Evolutionary conservation across 2,329 filamentous ascomycete genomes (phyloP).

Genomic region (Pseudocercospora crystallina): DNA sequence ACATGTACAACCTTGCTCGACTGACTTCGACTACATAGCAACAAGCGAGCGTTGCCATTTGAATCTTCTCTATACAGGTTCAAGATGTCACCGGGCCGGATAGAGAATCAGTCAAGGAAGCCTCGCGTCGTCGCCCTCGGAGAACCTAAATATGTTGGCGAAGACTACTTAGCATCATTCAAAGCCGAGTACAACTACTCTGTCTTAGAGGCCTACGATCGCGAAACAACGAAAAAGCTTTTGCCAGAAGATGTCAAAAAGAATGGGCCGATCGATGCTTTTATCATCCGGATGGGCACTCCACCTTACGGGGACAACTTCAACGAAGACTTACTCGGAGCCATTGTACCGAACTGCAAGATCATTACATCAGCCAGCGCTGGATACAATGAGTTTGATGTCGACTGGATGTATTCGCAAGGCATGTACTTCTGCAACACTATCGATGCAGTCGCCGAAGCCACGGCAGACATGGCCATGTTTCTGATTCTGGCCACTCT

Average conservation of each 20-base stretch:
- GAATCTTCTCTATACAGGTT: too few species aligned
- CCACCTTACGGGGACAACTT: slow-evolving; percentile 53
- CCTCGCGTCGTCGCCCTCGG: slow-evolving; percentile 47
- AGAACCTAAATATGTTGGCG: slow-evolving; percentile 39
- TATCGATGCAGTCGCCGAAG: slow-evolving; percentile 50
- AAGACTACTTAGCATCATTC: slow-evolving; percentile 45
- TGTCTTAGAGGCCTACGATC: slow-evolving; percentile 40
- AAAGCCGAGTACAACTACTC: slow-evolving; percentile 41
- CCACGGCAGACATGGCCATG: slow-evolving; percentile 37
- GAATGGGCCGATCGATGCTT: slow-evolving; percentile 47
- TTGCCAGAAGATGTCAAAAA: slow-evolving; percentile 33
- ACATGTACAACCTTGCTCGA: too few species aligned
- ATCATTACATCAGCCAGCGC: slow-evolving; percentile 51
- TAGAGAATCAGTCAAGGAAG: slow-evolving; percentile 30
- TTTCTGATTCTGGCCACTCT: slow-evolving; percentile 43
- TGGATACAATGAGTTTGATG: slow-evolving; percentile 25
- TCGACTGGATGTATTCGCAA: slow-evolving; percentile 19
- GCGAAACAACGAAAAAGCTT: slow-evolving; percentile 37
- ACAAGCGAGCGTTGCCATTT: too few species aligned
- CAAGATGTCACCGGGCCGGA: slow-evolving; percentile 7
- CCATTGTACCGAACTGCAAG: slow-evolving; percentile 45
- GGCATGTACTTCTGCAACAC: slow-evolving; percentile 54
- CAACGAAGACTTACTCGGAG: slow-evolving; percentile 49
- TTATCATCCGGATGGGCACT: slow-evolving; percentile 54
- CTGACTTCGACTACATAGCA: too few species aligned